These are phyloP conservation scores for Pleurotus eryngii DNA, from an alignment of 768 basidiomycete genomes.

Conservation along the genomic window DNA sequence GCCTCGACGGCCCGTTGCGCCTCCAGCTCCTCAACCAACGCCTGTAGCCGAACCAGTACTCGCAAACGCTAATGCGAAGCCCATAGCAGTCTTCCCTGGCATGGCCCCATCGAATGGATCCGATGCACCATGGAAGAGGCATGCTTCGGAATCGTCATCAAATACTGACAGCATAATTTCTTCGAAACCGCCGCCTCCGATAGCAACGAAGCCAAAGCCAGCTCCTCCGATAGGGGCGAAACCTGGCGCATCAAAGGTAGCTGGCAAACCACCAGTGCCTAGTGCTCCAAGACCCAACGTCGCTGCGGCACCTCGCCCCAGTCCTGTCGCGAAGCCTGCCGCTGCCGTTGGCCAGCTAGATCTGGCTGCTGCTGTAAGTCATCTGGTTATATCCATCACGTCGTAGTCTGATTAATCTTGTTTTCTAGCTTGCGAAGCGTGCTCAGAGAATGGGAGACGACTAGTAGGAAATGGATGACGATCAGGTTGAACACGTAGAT, in stretches of 20 bases:
- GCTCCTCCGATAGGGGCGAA: slow-evolving; percentile 52
- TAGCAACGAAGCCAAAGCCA: slow-evolving; percentile 64
- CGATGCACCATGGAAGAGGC: slow-evolving; percentile 72
- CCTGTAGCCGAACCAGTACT: slow-evolving; percentile 38
- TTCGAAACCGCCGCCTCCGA: slow-evolving; percentile 53
- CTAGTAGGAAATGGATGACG: slow-evolving; percentile 21
- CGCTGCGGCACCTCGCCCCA: slow-evolving; percentile 31
- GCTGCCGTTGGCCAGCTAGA: slow-evolving; percentile 64
- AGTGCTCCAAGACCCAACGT: slow-evolving; percentile 33
- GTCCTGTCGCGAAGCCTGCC: slow-evolving; percentile 36
- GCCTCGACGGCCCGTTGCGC: slow-evolving; percentile 36
- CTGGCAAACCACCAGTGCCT: slow-evolving; percentile 39
- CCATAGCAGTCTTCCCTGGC: slow-evolving; percentile 79
- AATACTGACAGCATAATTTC: slow-evolving; percentile 49
- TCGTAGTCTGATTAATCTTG: slow-evolving; percentile 3
- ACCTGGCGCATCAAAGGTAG: slow-evolving; percentile 50
- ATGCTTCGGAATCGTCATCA: slow-evolving; percentile 43
- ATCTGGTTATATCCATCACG: slow-evolving; percentile 3
- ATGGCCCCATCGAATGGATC: slow-evolving; percentile 68
- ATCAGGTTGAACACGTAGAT: slow-evolving; percentile 10
- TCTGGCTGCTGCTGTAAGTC: slow-evolving; percentile 77
- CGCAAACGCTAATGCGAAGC: slow-evolving; percentile 68
- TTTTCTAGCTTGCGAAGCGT: slow-evolving; percentile 66
- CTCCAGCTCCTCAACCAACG: slow-evolving; percentile 33
- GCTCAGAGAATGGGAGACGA: slow-evolving; percentile 63